Evolutionary conservation across 2,329 filamentous ascomycete genomes (phyloP).

Genomic region (Aplosporella prunicola): DNA sequence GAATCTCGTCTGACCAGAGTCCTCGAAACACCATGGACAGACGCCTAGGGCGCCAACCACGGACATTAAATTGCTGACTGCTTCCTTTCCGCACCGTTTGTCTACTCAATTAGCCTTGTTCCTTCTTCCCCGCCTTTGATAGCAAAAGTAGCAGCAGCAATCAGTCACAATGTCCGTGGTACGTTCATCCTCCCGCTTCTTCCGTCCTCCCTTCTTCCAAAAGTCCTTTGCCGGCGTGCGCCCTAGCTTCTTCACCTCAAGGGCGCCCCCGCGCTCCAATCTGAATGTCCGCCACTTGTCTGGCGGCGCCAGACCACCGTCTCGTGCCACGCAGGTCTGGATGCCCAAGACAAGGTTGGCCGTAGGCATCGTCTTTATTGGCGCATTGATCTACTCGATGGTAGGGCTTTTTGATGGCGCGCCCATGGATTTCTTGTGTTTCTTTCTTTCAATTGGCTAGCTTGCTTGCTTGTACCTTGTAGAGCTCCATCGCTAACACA

Average conservation of each 20-base stretch:
- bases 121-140: neutral
- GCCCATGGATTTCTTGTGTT: neutral
- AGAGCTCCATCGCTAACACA: too few relatives aligned
- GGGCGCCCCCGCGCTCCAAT: constrained; percentile 1
- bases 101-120: neutral
- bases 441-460: too few relatives aligned
- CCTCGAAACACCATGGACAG: too few relatives aligned
- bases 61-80: neutral
- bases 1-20: too few relatives aligned
- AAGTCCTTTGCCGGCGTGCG: constrained; percentile 6
- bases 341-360: constrained; percentile 34
- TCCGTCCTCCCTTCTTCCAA: constrained; percentile 9
- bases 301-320: neutral
- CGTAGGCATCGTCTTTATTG: constrained; percentile 42
- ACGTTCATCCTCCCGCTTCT: constrained; percentile 3
- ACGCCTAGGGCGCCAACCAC: too few relatives aligned
- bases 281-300: constrained; percentile 7
- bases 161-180: constrained; percentile 11
- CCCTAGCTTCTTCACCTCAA: constrained; percentile 7
- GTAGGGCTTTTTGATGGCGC: constrained; percentile 28
- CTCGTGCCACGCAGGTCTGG: too few relatives aligned
- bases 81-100: neutral
- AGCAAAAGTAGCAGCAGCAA: neutral
- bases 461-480: too few relatives aligned
- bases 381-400: constrained; percentile 50